These are phyloP conservation scores for Tubosaeta sp. DNA, from an alignment of 768 basidiomycete species.

Conservation along the genomic window DNA sequence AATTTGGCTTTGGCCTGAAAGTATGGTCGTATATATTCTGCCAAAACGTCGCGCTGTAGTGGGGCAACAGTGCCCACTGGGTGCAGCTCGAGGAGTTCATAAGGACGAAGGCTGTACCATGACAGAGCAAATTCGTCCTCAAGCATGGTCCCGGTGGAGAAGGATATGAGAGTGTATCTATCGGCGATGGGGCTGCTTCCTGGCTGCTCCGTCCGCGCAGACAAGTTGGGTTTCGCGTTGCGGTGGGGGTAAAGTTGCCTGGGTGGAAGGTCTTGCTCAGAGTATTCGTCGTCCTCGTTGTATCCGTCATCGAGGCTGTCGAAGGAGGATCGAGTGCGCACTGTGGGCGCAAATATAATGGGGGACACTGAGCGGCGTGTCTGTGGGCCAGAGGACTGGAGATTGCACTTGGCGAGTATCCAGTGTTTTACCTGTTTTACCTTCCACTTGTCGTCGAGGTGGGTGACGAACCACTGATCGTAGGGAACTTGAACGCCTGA, in stretches of 20 bases:
- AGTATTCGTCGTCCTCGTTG: conserved; percentile 32
- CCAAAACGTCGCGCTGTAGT: conserved; percentile 38
- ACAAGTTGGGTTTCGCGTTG: conserved; percentile 6
- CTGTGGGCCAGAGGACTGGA: conserved; percentile 29
- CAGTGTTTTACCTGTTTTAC: conserved; percentile 60
- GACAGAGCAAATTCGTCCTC: conserved; percentile 58
- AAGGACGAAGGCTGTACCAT: conserved; percentile 56
- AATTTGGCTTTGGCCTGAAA: conserved; percentile 53
- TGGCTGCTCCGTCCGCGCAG: conserved; percentile 8
- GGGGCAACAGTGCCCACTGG: conserved; percentile 36
- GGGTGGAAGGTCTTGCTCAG: conserved; percentile 23
- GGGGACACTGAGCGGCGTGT: conserved; percentile 53
- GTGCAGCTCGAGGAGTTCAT: conserved; percentile 73
- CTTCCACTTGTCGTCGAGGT: conserved; percentile 57
- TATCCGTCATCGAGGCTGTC: conserved; percentile 27
- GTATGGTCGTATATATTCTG: conserved; percentile 53
- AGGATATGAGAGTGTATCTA: conserved; percentile 54
- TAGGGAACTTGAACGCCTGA: conserved; percentile 46
- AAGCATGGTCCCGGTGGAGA: conserved; percentile 65
- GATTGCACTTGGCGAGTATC: conserved; percentile 54
- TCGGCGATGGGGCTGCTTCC: conserved; percentile 21
- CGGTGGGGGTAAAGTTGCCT: conserved; percentile 9
- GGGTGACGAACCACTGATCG: conserved; percentile 78
- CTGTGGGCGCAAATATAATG: conserved; percentile 55
- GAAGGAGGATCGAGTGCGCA: conserved; percentile 13